Evolutionary conservation across 768 basidiomycete genomes (phyloP).

Genomic region (Trametes cinnabarina): DNA sequence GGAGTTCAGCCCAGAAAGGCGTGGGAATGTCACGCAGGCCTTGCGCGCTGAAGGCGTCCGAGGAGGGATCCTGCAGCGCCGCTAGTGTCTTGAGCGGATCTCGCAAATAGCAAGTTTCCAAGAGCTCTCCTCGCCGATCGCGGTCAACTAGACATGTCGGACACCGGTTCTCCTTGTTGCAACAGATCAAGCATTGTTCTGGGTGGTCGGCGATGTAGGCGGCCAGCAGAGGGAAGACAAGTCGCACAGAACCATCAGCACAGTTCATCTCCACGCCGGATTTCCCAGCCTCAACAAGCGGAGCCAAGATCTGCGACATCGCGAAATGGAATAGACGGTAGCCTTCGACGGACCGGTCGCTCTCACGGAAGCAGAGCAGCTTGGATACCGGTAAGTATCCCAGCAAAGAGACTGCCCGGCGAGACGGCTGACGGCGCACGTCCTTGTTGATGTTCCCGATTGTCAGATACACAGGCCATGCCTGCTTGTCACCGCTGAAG

Average conservation of each 20-base stretch:
- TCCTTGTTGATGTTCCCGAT: conserved; percentile 32
- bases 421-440: conserved; percentile 19
- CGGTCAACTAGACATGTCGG: conserved; percentile 21
- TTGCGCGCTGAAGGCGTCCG: background rate
- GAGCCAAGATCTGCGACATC: conserved; percentile 22
- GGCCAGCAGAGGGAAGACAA: conserved; percentile 25
- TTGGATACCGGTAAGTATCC: conserved; percentile 32
- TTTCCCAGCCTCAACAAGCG: conserved; percentile 19
- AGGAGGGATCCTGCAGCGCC: background rate
- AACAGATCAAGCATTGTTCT: conserved; percentile 26
- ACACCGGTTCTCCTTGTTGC: conserved; percentile 20
- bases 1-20: conserved; percentile 41
- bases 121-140: conserved; percentile 9
- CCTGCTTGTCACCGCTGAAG: conserved; percentile 28
- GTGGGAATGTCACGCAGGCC: conserved; percentile 27
- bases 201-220: conserved; percentile 28
- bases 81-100: background rate
- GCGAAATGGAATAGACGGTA: conserved; percentile 28
- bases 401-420: conserved; percentile 21
- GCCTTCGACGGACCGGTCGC: conserved; percentile 3
- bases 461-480: conserved; percentile 34
- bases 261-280: conserved; percentile 24
- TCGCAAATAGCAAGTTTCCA: background rate
- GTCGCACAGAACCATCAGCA: conserved; percentile 23
- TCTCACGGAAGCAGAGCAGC: conserved; percentile 24